These are phyloP conservation scores for Cladophialophora psammophila DNA, from an alignment of 2,329 filamentous ascomycete genomes.

Conservation along the genomic window DNA sequence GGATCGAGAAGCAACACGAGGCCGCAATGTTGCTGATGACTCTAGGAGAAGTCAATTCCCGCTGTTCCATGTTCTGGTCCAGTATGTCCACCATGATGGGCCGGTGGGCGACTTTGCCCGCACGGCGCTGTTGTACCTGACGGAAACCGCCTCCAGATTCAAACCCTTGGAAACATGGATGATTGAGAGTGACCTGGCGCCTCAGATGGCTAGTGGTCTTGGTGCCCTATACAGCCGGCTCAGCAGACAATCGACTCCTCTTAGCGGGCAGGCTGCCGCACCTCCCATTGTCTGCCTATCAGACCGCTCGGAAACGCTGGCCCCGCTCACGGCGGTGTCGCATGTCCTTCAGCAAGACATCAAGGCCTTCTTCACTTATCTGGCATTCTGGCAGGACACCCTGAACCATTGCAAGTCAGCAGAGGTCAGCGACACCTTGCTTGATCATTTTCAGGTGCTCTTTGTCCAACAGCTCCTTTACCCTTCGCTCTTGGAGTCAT, in stretches of 20 bases:
- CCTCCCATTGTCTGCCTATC: constrained; percentile 87
- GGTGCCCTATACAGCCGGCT: constrained; percentile 78
- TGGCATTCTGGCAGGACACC: constrained; percentile 98
- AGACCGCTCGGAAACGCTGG: constrained; percentile 79
- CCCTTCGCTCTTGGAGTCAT: constrained; percentile 93
- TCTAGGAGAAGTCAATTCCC: constrained; percentile 94
- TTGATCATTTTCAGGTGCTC: constrained; percentile 96
- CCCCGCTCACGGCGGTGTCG: constrained; percentile 77
- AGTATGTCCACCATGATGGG: constrained; percentile 96
- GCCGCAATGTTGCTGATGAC: constrained; percentile 67
- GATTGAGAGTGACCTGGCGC: constrained; percentile 94
- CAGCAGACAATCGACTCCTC: constrained; percentile 77
- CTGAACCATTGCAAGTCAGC: constrained; percentile 91
- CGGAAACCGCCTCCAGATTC: constrained; percentile 87
- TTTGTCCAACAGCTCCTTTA: constrained; percentile 97
- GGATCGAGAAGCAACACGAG: constrained; percentile 51
- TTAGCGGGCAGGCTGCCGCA: constrained; percentile 71
- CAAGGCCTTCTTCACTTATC: constrained; percentile 90
- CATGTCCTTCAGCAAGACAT: constrained; percentile 83
- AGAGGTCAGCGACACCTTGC: constrained; percentile 88
- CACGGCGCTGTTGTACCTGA: constrained; percentile 92
- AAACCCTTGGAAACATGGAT: constrained; percentile 91
- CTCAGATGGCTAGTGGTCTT: constrained; percentile 93
- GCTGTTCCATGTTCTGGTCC: constrained; percentile 91
- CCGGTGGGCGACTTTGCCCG: constrained; percentile 94